These are phyloP conservation scores for Corynascus novoguineensis DNA, from an alignment of 495 filamentous ascomycete species.

Conservation along the genomic window DNA sequence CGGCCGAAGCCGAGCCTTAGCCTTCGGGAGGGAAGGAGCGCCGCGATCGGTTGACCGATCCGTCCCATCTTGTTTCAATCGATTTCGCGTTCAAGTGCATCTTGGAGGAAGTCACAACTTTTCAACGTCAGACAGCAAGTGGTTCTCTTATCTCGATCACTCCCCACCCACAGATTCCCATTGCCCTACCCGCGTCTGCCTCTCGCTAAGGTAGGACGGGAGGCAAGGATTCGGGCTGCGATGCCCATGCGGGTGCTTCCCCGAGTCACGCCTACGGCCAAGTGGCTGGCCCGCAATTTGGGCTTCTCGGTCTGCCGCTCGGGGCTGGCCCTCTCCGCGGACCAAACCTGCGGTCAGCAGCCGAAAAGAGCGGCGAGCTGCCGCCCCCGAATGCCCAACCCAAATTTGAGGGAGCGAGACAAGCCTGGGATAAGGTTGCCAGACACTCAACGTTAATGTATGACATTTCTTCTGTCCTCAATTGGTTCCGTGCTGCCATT, in stretches of 20 bases:
- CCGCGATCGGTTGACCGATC: not conserved
- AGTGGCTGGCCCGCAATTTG: conserved; percentile 12
- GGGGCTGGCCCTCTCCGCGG: conserved; percentile 8
- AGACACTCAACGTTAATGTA: too few relatives aligned
- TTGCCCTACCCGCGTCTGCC: not conserved
- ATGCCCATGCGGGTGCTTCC: conserved; percentile 4
- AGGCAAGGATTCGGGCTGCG: conserved; percentile 4
- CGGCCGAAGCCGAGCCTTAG: not conserved
- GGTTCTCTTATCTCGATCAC: not conserved
- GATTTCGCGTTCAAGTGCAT: not conserved
- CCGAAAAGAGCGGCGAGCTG: conserved; percentile 10
- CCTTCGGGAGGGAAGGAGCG: not conserved
- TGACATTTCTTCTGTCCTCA: not conserved
- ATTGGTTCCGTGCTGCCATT: not conserved
- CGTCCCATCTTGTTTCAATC: not conserved
- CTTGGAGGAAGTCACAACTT: not conserved
- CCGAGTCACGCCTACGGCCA: conserved; percentile 10
- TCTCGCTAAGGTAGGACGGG: not conserved
- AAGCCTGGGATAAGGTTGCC: too few relatives aligned
- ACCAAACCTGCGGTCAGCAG: conserved; percentile 22
- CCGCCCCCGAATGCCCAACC: conserved; percentile 5
- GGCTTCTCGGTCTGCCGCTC: conserved; percentile 1
- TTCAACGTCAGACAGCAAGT: not conserved
- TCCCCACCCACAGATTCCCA: not conserved
- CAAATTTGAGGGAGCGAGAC: too few relatives aligned